phyloP scores from a whole-genome alignment of 2,329 filamentous ascomycete genomes.

The Colletotrichum sp. region DNA sequence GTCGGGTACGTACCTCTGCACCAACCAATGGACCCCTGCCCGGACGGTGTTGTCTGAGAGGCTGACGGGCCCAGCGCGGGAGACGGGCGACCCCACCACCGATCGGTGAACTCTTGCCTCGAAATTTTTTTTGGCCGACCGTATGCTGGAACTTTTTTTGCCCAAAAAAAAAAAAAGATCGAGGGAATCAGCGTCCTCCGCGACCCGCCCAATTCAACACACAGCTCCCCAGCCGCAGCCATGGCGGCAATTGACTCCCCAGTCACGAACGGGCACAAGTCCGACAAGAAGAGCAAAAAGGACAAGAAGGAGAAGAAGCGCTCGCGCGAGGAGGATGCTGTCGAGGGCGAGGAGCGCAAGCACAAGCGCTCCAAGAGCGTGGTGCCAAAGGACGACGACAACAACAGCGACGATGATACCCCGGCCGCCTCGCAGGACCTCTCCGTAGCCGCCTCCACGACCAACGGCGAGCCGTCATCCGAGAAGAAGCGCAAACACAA shows the following conservation, averaged over 20 bases:
- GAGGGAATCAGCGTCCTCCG: conserved; percentile 11
- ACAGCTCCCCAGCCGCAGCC: conserved; percentile 11
- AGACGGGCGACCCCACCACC: conserved; percentile 20
- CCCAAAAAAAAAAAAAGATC: not conserved
- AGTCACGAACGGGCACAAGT: conserved; percentile 32
- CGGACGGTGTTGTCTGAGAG: conserved; percentile 16
- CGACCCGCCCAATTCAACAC: conserved; percentile 11
- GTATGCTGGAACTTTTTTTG: not conserved
- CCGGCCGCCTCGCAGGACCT: conserved; percentile 10
- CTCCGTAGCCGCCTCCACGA: conserved; percentile 4
- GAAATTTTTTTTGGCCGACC: conserved; percentile 13
- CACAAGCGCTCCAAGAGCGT: conserved; percentile 57
- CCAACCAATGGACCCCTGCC: not conserved
- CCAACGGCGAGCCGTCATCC: conserved; percentile 11
- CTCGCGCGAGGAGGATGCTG: conserved; percentile 45
- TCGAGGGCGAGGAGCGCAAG: conserved; percentile 46
- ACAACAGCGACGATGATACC: conserved; percentile 19
- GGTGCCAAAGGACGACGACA: conserved; percentile 25
- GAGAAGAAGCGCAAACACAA: conserved; percentile 14
- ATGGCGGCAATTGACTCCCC: conserved; percentile 39
- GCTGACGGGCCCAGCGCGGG: conserved; percentile 1
- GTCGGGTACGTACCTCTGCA: not conserved
- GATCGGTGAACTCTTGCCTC: conserved; percentile 17
- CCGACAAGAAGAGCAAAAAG: conserved; percentile 46
- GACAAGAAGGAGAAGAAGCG: conserved; percentile 48